Evolutionary conservation across 192 early-diverging fungal genomes (phyloP), one percentile per base, ranked within the genome.

Genomic region (Backusella morwellensis): DNA sequence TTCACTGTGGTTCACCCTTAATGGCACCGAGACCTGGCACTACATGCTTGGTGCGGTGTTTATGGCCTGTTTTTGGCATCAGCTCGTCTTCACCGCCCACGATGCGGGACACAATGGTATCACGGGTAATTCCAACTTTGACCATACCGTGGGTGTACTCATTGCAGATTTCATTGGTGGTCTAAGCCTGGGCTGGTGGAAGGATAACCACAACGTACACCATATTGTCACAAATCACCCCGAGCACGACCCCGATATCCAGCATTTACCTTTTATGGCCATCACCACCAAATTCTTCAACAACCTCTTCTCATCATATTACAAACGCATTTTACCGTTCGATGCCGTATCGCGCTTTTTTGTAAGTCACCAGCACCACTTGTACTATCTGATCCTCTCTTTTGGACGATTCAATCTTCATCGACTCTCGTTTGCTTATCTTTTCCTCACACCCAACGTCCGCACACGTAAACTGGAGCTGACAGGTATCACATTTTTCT

Each of bases 81-180:
- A 99, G 86, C 78, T 95, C 42, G 92, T 96, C 21, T 97, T 99
- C 80, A 88, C 92, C 54, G 97, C 95, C 5, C 97, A 99, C 81
- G 97, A 99, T 80, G 90, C 95, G n/a, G 97, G 96, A n/a, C 97
- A 99, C 89, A 95, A 91, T 74, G 94, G 90, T 19, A 93, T 99
- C 75, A 93, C 94, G 0, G 92, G 94, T 82, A 86, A 88, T 68
- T 83, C 87, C 66, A 75, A 85, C 29, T 86, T 92, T 29, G 97
- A 99, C 81, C 88, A 89, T 82, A 80, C 89, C 35, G 90, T 97
- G 76, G 96, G 97, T 42, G 92, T 96, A 50, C 84, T 91, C 40
- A 84, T 97, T 42, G 95, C 90, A 0, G 87, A 95, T 76, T 90
- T 94, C 73, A 78, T 93, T 59, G 96, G 96, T 74, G 97, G 97